phyloP scores from a whole-genome alignment of 208 protist genomes.

The Acanthamoeba triangularis region DNA sequence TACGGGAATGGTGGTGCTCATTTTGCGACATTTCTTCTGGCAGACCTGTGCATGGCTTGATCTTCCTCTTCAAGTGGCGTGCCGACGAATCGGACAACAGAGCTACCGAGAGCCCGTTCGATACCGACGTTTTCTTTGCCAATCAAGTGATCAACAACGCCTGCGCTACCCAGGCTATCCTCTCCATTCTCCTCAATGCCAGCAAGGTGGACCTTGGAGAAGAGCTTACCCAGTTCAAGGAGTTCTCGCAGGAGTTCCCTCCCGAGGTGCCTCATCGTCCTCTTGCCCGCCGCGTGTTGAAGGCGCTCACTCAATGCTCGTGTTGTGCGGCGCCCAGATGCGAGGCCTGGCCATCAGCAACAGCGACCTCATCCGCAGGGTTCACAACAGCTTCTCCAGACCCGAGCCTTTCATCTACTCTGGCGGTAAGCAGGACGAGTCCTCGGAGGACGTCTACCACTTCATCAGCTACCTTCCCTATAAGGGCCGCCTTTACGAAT shows the following conservation, averaged over 20 bases:
- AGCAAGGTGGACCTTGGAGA: constrained; percentile 95
- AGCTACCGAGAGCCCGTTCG: constrained; percentile 67
- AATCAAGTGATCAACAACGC: constrained; percentile 97
- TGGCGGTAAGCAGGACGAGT: constrained; percentile 75
- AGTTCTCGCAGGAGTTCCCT: constrained; percentile 89
- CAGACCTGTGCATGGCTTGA: constrained; percentile 96
- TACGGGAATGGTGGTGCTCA: background rate
- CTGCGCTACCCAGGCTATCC: constrained; percentile 98
- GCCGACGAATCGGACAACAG: constrained; percentile 60
- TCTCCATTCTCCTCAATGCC: constrained; percentile 97
- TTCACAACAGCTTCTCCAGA: constrained; percentile 98
- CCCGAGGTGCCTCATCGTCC: constrained; percentile 80
- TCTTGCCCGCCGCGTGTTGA: background rate
- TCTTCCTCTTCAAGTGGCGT: constrained; percentile 98
- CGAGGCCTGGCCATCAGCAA: constrained; percentile 91
- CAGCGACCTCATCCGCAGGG: constrained; percentile 93
- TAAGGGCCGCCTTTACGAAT: constrained; percentile 97
- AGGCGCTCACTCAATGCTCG: background rate
- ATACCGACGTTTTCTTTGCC: constrained; percentile 96
- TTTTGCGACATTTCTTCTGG: background rate
- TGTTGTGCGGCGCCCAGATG: constrained; percentile 82
- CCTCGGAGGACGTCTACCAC: constrained; percentile 96
- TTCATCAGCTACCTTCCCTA: constrained; percentile 97
- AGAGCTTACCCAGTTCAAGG: constrained; percentile 90
- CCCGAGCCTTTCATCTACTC: constrained; percentile 89